These are phyloP conservation scores for Endogone sp. DNA, from an alignment of 192 early-diverging fungal genomes.

Conservation along the genomic window DNA sequence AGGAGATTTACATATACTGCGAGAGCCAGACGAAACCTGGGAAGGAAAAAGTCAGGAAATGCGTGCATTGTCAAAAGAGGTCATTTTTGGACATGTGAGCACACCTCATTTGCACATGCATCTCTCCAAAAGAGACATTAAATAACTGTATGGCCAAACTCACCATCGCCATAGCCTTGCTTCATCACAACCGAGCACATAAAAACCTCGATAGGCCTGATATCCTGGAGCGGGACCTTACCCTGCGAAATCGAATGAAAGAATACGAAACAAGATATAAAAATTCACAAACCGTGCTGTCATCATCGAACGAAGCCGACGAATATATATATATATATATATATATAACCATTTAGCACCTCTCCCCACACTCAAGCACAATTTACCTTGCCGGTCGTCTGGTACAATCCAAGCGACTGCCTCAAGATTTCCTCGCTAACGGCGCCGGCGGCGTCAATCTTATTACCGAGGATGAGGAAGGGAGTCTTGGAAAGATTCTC, in stretches of 20 bases:
- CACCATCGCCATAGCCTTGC: constrained; percentile 97
- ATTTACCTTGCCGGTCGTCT: constrained; percentile 91
- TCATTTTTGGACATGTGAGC: neutral
- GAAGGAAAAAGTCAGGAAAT: neutral
- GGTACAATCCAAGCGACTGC: constrained; percentile 84
- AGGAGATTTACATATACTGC: constrained; percentile 66
- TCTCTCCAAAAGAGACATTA: constrained; percentile 7
- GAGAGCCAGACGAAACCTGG: constrained; percentile 82
- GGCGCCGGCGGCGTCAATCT: constrained; percentile 94
- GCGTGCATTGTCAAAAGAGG: constrained; percentile 1
- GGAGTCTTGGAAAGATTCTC: constrained; percentile 91
- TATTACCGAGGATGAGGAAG: constrained; percentile 98
- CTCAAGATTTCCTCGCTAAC: constrained; percentile 92
- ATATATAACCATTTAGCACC: neutral
- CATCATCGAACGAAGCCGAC: neutral
- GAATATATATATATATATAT: neutral
- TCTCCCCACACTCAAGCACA: neutral
- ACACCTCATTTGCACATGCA: neutral
- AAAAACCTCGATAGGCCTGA: constrained; percentile 97
- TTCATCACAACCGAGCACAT: constrained; percentile 99
- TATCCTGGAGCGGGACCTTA: constrained; percentile 88
- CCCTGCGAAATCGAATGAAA: constrained; percentile 46
- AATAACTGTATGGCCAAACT: neutral
- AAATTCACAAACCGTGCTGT: neutral
- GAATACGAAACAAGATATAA: neutral